Conservation (phyloP, 495 filamentous ascomycete genomes). For the Hypoxylon lenormandii region DNA sequence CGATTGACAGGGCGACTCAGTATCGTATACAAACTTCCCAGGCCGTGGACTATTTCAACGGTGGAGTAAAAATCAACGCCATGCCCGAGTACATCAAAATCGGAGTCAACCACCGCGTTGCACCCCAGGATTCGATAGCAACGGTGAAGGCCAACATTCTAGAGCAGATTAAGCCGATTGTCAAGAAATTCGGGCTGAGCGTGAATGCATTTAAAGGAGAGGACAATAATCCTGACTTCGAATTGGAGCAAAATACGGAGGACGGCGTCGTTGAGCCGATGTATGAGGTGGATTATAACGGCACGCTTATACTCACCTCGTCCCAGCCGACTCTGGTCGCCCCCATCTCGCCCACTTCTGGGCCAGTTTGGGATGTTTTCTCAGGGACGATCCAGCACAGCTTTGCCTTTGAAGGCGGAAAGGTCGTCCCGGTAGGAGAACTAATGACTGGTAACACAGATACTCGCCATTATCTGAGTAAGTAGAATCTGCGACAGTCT, state of each 20-base stretch:
- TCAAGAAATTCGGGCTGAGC: slow-evolving; percentile 66
- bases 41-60: slow-evolving; percentile 55
- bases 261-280: slow-evolving; percentile 61
- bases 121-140: slow-evolving; percentile 67
- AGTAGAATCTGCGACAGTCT: slow-evolving; percentile 65
- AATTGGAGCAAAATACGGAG: slow-evolving; percentile 31
- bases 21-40: slow-evolving; percentile 73
- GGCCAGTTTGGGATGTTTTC: slow-evolving; percentile 61
- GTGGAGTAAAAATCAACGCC: slow-evolving; percentile 71
- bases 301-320: slow-evolving; percentile 61
- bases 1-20: slow-evolving; percentile 63
- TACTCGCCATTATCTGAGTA: slow-evolving; percentile 62
- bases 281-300: slow-evolving; percentile 66
- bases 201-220: slow-evolving; percentile 61
- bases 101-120: slow-evolving; percentile 73
- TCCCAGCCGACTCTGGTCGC: slow-evolving; percentile 61
- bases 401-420: slow-evolving; percentile 66
- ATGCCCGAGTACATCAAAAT: slow-evolving; percentile 71
- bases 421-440: slow-evolving; percentile 70
- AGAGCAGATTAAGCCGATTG: slow-evolving; percentile 63
- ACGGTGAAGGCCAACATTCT: slow-evolving; percentile 64
- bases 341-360: slow-evolving; percentile 69
- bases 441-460: slow-evolving; percentile 79
- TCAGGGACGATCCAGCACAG: slow-evolving; percentile 71
- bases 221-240: slow-evolving; percentile 57